Percentiles rank a stretch among this genome's conserved stretches.
Conservation (phyloP, 306 rosid species). For the Hippophae rhamnoides region DNA sequence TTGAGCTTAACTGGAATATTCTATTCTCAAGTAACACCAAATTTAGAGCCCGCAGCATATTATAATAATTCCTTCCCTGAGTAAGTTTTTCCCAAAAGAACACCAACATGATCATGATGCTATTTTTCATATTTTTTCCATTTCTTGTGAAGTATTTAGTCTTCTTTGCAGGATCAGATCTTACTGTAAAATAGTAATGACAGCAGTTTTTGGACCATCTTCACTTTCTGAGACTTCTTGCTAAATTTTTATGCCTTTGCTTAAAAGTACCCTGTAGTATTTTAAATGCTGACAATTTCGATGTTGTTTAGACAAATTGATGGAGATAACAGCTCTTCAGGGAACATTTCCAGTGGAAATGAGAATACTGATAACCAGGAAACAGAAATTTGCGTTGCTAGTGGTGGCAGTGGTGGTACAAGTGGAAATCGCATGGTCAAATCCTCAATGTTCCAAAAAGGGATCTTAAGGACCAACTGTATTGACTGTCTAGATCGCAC, state of each 20-base stretch:
- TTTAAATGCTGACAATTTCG: constrained; percentile 6
- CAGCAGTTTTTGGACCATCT: neutral
- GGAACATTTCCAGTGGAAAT: constrained; percentile 28
- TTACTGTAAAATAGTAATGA: neutral
- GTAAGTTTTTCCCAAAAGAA: constrained; percentile 34
- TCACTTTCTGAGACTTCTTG: neutral
- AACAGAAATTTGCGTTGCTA: constrained; percentile 28
- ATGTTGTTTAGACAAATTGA: constrained; percentile 40
- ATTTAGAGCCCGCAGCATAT: constrained; percentile 28
- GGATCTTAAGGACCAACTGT: constrained; percentile 91
- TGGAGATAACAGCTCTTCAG: constrained; percentile 25
- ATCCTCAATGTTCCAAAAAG: constrained; percentile 49
- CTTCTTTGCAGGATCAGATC: constrained; percentile 1
- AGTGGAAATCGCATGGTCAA: constrained; percentile 24
- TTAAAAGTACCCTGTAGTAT: neutral
- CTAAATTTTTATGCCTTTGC: neutral
- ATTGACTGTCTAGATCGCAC: constrained; percentile 98
- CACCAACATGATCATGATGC: neutral
- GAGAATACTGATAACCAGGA: constrained; percentile 35
- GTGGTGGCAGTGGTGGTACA: constrained; percentile 19
- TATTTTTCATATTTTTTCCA: neutral
- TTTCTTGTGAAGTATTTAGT: neutral
- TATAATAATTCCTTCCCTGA: constrained; percentile 34
- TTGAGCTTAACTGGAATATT: constrained; percentile 70
- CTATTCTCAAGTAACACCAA: constrained; percentile 48